A percentile compares a stretch with the other conserved stretches of the same genome.
phyloP scores from a whole-genome alignment of 352 stramenopile species.

The Thalassiosira mediterranea region DNA sequence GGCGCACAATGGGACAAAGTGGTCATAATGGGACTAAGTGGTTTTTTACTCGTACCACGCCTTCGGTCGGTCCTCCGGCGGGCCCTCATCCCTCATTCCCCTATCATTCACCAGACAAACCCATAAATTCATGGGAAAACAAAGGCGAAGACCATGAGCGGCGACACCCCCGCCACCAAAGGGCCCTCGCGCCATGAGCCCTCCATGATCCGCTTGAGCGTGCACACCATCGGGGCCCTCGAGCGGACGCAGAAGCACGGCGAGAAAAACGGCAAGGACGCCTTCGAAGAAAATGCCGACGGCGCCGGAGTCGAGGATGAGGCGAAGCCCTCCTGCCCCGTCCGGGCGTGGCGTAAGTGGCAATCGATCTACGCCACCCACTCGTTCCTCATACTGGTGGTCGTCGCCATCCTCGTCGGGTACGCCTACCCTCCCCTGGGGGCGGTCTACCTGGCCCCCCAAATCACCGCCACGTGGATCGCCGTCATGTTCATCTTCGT shows the following conservation, averaged over 20 bases:
- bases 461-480: conserved; percentile 82
- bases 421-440: conserved; percentile 76
- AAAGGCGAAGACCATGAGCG: no score
- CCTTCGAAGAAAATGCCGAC: not conserved
- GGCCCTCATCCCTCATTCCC: no score
- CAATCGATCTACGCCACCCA: conserved; percentile 27
- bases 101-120: no score
- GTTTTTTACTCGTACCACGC: no score
- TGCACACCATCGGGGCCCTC: not conserved
- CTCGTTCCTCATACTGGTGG: conserved; percentile 42
- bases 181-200: no score
- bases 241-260: not conserved
- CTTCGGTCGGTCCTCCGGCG: no score
- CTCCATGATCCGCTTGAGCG: no score
- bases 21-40: no score
- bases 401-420: conserved; percentile 58
- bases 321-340: not conserved
- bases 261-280: not conserved
- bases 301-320: not conserved
- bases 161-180: no score
- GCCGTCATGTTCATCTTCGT: conserved; percentile 84
- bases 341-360: conserved; percentile 14
- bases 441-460: conserved; percentile 66
- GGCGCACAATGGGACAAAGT: no score
- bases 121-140: no score